phyloP scores from a whole-genome alignment of 495 filamentous ascomycete genomes.

The Xylaria intraflava region DNA sequence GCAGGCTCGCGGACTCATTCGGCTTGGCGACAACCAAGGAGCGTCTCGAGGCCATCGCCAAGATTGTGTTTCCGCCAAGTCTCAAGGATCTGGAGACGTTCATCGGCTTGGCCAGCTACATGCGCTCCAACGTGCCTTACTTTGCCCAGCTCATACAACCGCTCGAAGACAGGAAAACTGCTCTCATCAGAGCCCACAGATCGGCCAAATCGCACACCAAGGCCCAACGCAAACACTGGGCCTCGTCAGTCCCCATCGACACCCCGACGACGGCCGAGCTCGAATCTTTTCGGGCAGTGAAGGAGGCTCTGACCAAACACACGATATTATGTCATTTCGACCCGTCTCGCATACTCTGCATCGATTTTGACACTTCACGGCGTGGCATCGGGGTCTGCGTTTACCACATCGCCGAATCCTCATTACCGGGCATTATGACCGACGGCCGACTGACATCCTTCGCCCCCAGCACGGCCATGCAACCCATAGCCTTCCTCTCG shows the following conservation, averaged over 20 bases:
- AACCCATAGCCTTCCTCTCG: background rate
- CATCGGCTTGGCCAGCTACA: background rate
- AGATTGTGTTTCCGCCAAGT: no score
- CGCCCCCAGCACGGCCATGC: background rate
- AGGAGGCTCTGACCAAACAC: background rate
- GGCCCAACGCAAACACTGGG: background rate
- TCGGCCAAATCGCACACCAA: background rate
- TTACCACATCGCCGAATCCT: background rate
- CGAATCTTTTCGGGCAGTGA: background rate
- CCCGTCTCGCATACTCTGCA: background rate
- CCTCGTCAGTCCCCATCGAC: background rate
- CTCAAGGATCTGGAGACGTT: no score
- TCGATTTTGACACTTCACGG: background rate
- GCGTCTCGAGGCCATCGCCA: background rate
- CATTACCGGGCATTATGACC: background rate
- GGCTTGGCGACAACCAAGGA: background rate
- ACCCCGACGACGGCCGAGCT: background rate
- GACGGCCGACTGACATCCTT: background rate
- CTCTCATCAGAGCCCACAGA: background rate
- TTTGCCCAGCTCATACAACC: background rate
- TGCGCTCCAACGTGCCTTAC: background rate
- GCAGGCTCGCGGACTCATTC: background rate
- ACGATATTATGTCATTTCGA: background rate
- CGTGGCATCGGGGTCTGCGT: background rate
- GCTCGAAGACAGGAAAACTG: background rate